Evolutionary conservation across 257 asterid species (phyloP).

Genomic region (Solanum etuberosum): DNA sequence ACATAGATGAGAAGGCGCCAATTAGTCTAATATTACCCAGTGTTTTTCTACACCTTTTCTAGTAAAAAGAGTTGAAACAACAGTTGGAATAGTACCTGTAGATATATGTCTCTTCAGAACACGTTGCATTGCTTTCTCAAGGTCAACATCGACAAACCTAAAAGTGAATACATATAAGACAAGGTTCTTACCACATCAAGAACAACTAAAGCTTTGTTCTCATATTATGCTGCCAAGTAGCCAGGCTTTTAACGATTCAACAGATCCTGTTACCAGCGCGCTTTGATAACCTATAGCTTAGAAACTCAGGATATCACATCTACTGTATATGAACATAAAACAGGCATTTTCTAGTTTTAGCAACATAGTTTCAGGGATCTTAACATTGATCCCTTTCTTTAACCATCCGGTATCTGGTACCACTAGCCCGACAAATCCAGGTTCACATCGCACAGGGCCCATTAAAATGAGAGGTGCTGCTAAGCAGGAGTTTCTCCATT

Average conservation of each 20-base stretch:
- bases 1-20: background rate
- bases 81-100: constrained; percentile 41
- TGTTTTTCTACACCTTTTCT: background rate
- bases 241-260: background rate
- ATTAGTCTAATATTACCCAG: background rate
- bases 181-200: background rate
- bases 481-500: background rate
- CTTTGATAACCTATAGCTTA: background rate
- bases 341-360: background rate
- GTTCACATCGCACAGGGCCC: background rate
- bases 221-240: background rate
- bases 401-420: background rate
- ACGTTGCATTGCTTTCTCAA: constrained; percentile 77
- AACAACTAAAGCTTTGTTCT: background rate
- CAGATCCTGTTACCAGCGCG: background rate
- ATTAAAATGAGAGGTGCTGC: too few species aligned
- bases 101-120: constrained; percentile 73
- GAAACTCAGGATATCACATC: background rate
- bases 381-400: background rate
- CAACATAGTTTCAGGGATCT: background rate
- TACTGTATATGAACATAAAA: background rate
- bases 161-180: background rate
- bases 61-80: background rate
- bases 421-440: background rate
- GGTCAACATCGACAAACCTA: constrained; percentile 80